These are phyloP conservation scores for Helianthus tuberosus DNA, from an alignment of 129 eudicot species.

Conservation along the genomic window DNA sequence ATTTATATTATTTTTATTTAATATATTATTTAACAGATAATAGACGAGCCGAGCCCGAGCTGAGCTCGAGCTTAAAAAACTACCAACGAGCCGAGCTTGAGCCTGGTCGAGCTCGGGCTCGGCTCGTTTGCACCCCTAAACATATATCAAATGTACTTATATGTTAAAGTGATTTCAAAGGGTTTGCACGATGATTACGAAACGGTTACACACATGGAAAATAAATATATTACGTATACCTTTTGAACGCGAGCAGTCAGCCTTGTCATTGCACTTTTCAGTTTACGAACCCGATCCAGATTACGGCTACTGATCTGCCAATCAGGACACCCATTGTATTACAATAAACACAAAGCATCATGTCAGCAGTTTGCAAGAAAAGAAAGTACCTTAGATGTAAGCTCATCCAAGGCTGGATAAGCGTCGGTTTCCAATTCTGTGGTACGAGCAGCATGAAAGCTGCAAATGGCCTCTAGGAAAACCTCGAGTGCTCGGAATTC, in stretches of 20 bases:
- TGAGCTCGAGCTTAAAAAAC: too few species aligned
- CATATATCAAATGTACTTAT: too few species aligned
- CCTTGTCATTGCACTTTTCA: slow-evolving; percentile 96
- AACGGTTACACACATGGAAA: background rate
- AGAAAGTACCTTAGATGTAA: slow-evolving; percentile 71
- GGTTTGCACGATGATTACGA: slow-evolving; percentile 1
- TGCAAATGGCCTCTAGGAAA: slow-evolving; percentile 89
- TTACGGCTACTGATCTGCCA: slow-evolving; percentile 95
- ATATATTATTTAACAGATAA: too few species aligned
- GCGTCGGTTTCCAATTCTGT: slow-evolving; percentile 87
- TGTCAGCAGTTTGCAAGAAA: background rate
- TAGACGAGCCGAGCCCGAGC: too few species aligned
- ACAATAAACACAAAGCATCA: background rate
- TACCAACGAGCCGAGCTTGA: too few species aligned
- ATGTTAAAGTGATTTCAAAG: background rate
- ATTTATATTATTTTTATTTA: too few species aligned
- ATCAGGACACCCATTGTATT: slow-evolving; percentile 2
- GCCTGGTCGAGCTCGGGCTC: too few species aligned
- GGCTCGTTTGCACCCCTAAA: too few species aligned
- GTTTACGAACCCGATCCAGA: slow-evolving; percentile 81
- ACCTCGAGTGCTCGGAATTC: slow-evolving; percentile 95
- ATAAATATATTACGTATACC: slow-evolving; percentile 42
- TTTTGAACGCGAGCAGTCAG: slow-evolving; percentile 94
- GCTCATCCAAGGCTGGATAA: slow-evolving; percentile 90
- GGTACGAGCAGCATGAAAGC: slow-evolving; percentile 83